A percentile compares a stretch with the other conserved stretches of the same genome.
These are phyloP conservation scores for Phylloporus sp. DNA, from an alignment of 768 basidiomycete genomes.

Conservation along the genomic window DNA sequence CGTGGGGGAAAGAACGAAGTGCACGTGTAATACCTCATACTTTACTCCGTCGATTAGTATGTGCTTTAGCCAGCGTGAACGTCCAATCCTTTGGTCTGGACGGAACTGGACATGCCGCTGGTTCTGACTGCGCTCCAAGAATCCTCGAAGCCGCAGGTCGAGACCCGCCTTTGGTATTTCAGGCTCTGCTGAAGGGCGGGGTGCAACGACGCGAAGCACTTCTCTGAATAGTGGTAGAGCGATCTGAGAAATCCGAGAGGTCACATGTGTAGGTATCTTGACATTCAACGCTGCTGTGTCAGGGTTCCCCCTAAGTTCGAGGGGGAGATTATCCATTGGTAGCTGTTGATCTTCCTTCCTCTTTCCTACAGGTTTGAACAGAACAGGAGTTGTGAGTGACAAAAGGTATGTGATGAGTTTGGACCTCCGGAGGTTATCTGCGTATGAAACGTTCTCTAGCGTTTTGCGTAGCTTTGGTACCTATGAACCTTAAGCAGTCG, in stretches of 20 bases:
- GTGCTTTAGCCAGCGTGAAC: constrained; percentile 35
- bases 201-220: constrained; percentile 50
- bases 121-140: constrained; percentile 17
- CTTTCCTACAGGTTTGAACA: constrained; percentile 11
- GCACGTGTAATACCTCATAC: constrained; percentile 37
- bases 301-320: constrained; percentile 36
- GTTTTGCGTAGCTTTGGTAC: constrained; percentile 15
- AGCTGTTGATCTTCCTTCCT: neutral
- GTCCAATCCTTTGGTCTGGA: constrained; percentile 33
- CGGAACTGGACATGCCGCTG: constrained; percentile 18
- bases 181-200: constrained; percentile 26
- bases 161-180: constrained; percentile 11
- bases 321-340: neutral
- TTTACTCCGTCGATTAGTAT: constrained; percentile 41
- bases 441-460: constrained; percentile 22
- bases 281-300: constrained; percentile 59
- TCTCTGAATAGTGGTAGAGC: constrained; percentile 53
- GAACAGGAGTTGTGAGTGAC: constrained; percentile 2
- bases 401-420: constrained; percentile 19
- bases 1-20: neutral
- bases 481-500: constrained; percentile 8
- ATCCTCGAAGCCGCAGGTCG: constrained; percentile 14
- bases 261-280: constrained; percentile 58
- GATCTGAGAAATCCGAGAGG: constrained; percentile 52
- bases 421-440: constrained; percentile 20